Evolutionary conservation across 352 stramenopile genomes (phyloP).

Genomic region (Phytophthora tentaculata): DNA sequence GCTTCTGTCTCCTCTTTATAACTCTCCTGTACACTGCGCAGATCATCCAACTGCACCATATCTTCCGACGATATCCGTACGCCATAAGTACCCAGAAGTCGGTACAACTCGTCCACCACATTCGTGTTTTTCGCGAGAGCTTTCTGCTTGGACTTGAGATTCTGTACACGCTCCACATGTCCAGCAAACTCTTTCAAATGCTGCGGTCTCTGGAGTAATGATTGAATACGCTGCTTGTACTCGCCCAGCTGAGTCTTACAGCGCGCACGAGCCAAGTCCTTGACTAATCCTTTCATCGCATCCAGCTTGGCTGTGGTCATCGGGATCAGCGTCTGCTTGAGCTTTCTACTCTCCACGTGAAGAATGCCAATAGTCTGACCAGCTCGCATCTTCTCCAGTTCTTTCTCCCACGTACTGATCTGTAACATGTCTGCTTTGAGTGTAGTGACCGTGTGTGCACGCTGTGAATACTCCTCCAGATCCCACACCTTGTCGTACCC

Average conservation of each 20-base stretch:
- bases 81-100: conserved; percentile 90
- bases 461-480: conserved; percentile 87
- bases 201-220: conserved; percentile 81
- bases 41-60: conserved; percentile 92
- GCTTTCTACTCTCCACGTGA: conserved; percentile 93
- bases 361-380: conserved; percentile 93
- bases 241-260: conserved; percentile 90
- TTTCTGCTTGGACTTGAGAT: conserved; percentile 80
- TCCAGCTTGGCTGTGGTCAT: conserved; percentile 93
- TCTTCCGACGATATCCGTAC: conserved; percentile 93
- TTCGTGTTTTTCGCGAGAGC: conserved; percentile 86
- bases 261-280: conserved; percentile 87
- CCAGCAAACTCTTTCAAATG: conserved; percentile 93
- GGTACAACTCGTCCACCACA: conserved; percentile 94
- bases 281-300: conserved; percentile 92
- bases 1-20: conserved; percentile 91
- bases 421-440: conserved; percentile 91
- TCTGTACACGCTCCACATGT: conserved; percentile 84
- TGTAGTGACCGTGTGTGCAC: conserved; percentile 84
- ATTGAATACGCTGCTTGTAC: conserved; percentile 91
- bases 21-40: conserved; percentile 84
- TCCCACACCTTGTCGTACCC: conserved; percentile 92
- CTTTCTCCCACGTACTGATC: conserved; percentile 93
- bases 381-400: conserved; percentile 94
- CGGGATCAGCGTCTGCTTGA: conserved; percentile 93